phyloP scores from a whole-genome alignment of 495 filamentous ascomycete species.

The Hypoxylon fuscum region DNA sequence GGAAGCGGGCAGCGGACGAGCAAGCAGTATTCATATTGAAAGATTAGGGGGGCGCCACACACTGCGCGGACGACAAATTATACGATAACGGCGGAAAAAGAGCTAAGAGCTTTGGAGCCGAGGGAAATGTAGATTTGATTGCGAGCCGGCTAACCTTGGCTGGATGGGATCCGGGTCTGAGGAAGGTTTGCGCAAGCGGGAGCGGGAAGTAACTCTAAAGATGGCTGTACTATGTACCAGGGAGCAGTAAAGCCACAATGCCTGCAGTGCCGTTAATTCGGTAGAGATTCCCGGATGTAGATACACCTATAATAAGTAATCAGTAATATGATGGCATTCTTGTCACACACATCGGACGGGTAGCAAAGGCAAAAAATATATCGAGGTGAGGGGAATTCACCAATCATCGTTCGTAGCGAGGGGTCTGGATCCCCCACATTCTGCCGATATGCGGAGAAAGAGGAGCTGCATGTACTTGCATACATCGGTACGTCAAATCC shows the following conservation, averaged over 20 bases:
- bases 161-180: conserved; percentile 15
- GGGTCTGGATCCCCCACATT: conserved; percentile 32
- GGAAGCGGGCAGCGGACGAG: conserved; percentile 37
- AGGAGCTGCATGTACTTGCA: conserved; percentile 5
- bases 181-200: conserved; percentile 13
- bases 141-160: conserved; percentile 20
- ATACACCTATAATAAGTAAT: neutral
- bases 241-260: neutral
- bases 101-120: conserved; percentile 23
- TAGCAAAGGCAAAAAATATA: conserved; percentile 33
- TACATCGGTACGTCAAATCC: neutral
- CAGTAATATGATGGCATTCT: conserved; percentile 16
- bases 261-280: conserved; percentile 20
- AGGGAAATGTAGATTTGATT: conserved; percentile 11
- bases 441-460: conserved; percentile 41
- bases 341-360: too few relatives aligned
- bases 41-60: conserved; percentile 9
- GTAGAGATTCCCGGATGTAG: conserved; percentile 22
- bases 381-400: conserved; percentile 33
- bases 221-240: too few relatives aligned
- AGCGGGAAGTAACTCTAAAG: neutral
- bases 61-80: conserved; percentile 30
- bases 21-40: conserved; percentile 39
- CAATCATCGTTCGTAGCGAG: conserved; percentile 19
- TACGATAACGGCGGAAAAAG: conserved; percentile 6